A percentile compares a stretch with the other conserved stretches of the same genome.
phyloP scores from a whole-genome alignment of 768 basidiomycete genomes.

The Tricholoma hemisulphureum region DNA sequence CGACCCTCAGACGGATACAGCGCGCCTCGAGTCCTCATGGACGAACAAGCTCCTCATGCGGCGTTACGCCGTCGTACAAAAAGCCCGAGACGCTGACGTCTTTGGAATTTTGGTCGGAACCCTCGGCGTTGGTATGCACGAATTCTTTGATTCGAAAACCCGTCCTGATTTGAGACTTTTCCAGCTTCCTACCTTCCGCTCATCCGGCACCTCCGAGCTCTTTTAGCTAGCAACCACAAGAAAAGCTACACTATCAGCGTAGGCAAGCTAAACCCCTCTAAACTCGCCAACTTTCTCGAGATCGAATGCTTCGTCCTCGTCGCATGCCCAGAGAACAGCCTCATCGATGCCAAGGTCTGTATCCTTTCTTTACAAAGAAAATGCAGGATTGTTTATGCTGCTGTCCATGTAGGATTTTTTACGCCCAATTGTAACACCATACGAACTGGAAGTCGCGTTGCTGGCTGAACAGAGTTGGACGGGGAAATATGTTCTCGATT shows the following conservation, averaged over 20 bases:
- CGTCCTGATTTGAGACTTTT: not conserved
- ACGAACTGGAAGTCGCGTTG: conserved; percentile 82
- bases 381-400: no score
- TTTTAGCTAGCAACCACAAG: conserved; percentile 67
- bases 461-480: conserved; percentile 70
- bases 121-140: conserved; percentile 73
- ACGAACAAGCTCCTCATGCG: conserved; percentile 88
- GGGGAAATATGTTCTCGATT: conserved; percentile 77
- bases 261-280: conserved; percentile 91
- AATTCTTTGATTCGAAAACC: conserved; percentile 8
- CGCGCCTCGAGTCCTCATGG: conserved; percentile 57
- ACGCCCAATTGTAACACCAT: conserved; percentile 90
- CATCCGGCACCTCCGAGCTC: conserved; percentile 73
- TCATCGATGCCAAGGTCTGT: conserved; percentile 68
- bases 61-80: conserved; percentile 83
- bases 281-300: conserved; percentile 93
- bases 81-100: conserved; percentile 88
- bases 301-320: conserved; percentile 95
- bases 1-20: conserved; percentile 51
- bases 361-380: not conserved
- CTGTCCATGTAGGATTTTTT: conserved; percentile 68
- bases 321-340: conserved; percentile 90
- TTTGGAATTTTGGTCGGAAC: conserved; percentile 96
- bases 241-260: conserved; percentile 95
- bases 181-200: conserved; percentile 83